phyloP scores from a whole-genome alignment of 768 basidiomycete genomes.

The Amyloporia xantha region DNA sequence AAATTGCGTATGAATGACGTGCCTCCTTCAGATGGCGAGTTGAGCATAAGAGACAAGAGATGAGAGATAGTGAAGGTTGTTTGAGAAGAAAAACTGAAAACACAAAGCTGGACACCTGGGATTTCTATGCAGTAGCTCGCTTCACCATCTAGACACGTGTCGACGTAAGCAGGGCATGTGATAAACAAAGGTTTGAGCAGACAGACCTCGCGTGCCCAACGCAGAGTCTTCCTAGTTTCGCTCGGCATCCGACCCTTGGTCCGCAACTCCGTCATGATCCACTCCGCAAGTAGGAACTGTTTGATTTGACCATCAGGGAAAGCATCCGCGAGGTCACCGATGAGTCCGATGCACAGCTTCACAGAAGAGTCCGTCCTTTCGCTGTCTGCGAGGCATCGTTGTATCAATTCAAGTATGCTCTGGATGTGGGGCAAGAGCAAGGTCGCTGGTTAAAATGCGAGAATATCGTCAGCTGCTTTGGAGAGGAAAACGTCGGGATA shows the following conservation, averaged over 20 bases:
- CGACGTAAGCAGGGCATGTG: too few species aligned
- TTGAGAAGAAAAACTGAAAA: slow-evolving; percentile 12
- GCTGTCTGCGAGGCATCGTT: slow-evolving; percentile 71
- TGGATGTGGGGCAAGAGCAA: slow-evolving; percentile 65
- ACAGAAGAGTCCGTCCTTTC: slow-evolving; percentile 76
- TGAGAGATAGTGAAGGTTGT: slow-evolving; percentile 16
- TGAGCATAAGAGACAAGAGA: slow-evolving; percentile 10
- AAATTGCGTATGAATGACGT: slow-evolving; percentile 6
- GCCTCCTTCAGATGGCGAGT: slow-evolving; percentile 18
- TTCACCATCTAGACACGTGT: slow-evolving; percentile 58
- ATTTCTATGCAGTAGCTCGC: slow-evolving; percentile 59
- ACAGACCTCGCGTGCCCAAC: slow-evolving; percentile 91
- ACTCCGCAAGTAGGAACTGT: slow-evolving; percentile 68
- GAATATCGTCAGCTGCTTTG: slow-evolving; percentile 9
- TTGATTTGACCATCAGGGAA: slow-evolving; percentile 81
- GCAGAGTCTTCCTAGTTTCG: slow-evolving; percentile 83
- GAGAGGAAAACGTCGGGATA: not conserved
- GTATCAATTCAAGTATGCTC: slow-evolving; percentile 74
- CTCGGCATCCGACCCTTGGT: slow-evolving; percentile 64
- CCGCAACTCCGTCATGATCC: slow-evolving; percentile 71
- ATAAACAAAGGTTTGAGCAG: too few species aligned
- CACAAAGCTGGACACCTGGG: slow-evolving; percentile 3
- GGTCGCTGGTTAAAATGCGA: slow-evolving; percentile 28
- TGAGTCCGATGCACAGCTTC: slow-evolving; percentile 72
- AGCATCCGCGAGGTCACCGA: slow-evolving; percentile 89